These are phyloP conservation scores for Chlorophyllum brunneum DNA, from an alignment of 768 basidiomycete species.

Conservation along the genomic window DNA sequence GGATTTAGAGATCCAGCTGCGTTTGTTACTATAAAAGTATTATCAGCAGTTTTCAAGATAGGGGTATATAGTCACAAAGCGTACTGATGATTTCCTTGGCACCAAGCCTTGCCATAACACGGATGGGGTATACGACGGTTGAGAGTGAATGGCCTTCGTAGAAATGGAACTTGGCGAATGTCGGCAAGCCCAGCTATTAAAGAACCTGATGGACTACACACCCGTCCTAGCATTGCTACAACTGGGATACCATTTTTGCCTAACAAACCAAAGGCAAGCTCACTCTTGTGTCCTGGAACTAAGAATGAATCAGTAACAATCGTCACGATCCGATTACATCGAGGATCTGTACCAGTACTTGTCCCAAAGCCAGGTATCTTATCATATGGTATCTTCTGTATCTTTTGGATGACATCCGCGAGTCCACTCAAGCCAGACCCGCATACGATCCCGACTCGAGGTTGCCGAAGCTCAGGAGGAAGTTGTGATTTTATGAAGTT, in stretches of 20 bases:
- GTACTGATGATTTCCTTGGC: slow-evolving; percentile 71
- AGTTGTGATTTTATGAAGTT: slow-evolving; percentile 28
- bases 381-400: slow-evolving; percentile 60
- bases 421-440: slow-evolving; percentile 83
- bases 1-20: slow-evolving; percentile 83
- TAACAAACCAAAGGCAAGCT: slow-evolving; percentile 76
- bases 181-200: not conserved
- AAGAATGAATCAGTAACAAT: not conserved
- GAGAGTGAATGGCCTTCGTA: slow-evolving; percentile 79
- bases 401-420: slow-evolving; percentile 53
- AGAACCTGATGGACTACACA: slow-evolving; percentile 27
- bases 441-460: slow-evolving; percentile 80
- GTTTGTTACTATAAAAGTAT: slow-evolving; percentile 64
- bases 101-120: slow-evolving; percentile 75
- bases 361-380: slow-evolving; percentile 68
- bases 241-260: slow-evolving; percentile 71
- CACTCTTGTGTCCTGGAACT: slow-evolving; percentile 83
- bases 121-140: slow-evolving; percentile 73
- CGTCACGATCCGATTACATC: not conserved
- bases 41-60: not conserved
- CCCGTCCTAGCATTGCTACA: slow-evolving; percentile 87
- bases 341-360: slow-evolving; percentile 61
- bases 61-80: slow-evolving; percentile 20
- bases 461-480: slow-evolving; percentile 36
- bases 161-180: slow-evolving; percentile 60